Evolutionary conservation across 306 rosid genomes (phyloP), one percentile per base, ranked within the genome.

Genomic region (Arachis hypogaea): DNA sequence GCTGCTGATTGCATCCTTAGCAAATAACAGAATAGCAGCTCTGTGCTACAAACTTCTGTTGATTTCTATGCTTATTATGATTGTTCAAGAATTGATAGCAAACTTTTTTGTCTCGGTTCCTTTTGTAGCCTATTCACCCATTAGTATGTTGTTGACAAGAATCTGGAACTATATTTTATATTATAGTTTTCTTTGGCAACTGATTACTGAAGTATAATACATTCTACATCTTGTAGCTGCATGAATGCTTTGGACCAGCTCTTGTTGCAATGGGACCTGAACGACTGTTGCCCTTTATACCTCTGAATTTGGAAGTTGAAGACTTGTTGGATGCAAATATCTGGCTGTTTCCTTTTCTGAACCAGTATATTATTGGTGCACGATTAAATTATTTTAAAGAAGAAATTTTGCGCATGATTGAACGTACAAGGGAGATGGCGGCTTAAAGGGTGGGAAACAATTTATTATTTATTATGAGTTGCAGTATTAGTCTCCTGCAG

Each of bases 311-410:
- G 14, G 14, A 14, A 14, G 14, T 14, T 14, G 14, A 14, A 14
- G 14, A 14, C 14, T 14, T 14, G 14, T 14, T 14, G 14, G 14
- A 14, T 14, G 14, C 14, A 14, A 14, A 14, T 14, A 14, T 14
- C 14, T 14, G 14, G 14, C 14, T 14, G 14, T 14, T 14, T 14
- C 14, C 14, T 14, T 14, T 14, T 14, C 14, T 14, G 14, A 14
- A 14, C 14, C 14, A 14, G 14, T 14, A 14, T 14, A 14, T 14
- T 14, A 14, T 14, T 14, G 93, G 96, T 55, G 96, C 92, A 4
- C 84, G 38, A 59, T 78, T 94, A 83, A 83, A 81, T 78, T 94
- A 80, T 79, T 94, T 92, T 83, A 74, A 76, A 0, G 80, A 82
- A 75, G 81, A 82, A 68, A 84, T 92, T 83, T 81, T 88, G 87